Base-by-base conservation (phyloP, 2,329 filamentous ascomycete species). In the Macroventuria anomochaeta region DNA sequence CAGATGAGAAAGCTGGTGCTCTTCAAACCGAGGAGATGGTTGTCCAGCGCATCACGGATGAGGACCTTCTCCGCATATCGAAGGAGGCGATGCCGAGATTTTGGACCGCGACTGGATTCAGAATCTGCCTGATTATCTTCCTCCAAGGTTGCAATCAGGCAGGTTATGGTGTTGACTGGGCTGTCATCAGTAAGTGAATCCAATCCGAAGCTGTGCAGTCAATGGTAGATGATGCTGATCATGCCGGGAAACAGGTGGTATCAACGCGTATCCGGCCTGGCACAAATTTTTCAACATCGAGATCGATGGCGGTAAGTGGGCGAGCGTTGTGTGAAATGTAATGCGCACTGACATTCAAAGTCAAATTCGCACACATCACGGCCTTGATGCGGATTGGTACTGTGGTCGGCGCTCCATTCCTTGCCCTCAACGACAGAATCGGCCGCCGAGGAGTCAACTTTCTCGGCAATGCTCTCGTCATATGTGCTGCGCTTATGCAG, bases 141-240 rank as follows among this genome's bases (percentile, higher is more conserved):
- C 74, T 81, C 13, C 77, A 78, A 67, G 78, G 77, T 28, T 80
- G 77, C 57, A 80, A 80, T 48, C 76, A 79, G 61, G 77, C 77
- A 36, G 78, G 77, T 7, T 80, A 75, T 55, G 79, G 79, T 55
- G 74, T 81, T 33, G 79, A 81, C 57, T 81, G 79, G 79, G 76
- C 76, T 21, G 78, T 81, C 23, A 81, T 81, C 32, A 67, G 73
- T 42, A 28, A 18, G 50, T 33, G 3, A 12, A 8, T 3, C n/a
- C 44, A 10, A 8, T 2, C 12, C 8, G 18, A 13, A 31, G 34
- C 2, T 17, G 5, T 6, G n/a, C n/a, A n/a, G n/a, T n/a, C 15
- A 17, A 15, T 13, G 7, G 5, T 3, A n/a, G 31, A 12, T 8
- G 2, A 52, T 28, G 13, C 48, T 52, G 41, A 47, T 15, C 7